Evolutionary conservation across 2,329 filamentous ascomycete genomes (phyloP).

Genomic region (Diaporthe sp.): DNA sequence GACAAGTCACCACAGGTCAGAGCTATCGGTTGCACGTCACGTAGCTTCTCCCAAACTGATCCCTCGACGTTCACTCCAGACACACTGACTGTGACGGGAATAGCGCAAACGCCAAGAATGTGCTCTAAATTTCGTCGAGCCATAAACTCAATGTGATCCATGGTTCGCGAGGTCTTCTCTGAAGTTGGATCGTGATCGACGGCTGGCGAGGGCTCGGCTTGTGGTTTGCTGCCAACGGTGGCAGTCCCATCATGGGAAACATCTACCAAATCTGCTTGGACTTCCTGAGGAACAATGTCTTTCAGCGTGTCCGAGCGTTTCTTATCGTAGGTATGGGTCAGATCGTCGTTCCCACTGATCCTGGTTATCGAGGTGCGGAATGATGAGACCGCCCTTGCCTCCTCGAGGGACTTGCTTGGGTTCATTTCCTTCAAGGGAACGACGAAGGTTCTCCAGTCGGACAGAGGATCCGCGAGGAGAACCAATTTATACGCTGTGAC

Average conservation of each 20-base stretch:
- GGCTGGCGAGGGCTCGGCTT: neutral
- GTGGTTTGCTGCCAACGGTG: neutral
- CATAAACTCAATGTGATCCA: neutral
- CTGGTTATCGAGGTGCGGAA: neutral
- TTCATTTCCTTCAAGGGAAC: neutral
- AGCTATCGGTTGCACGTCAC: neutral
- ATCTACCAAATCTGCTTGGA: neutral
- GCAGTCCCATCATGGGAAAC: neutral
- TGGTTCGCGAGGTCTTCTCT: neutral
- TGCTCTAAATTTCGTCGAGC: slow-evolving; percentile 5
- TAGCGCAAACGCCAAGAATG: slow-evolving; percentile 30
- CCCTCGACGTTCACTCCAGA: too few relatives aligned
- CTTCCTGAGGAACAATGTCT: neutral
- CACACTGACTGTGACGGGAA: neutral
- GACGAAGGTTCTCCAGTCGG: neutral
- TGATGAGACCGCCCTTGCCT: neutral
- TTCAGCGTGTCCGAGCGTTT: neutral
- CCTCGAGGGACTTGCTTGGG: neutral
- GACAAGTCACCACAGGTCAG: slow-evolving; percentile 40
- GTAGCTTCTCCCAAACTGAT: neutral
- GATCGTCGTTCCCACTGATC: neutral
- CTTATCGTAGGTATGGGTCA: too few relatives aligned
- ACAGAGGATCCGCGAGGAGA: neutral
- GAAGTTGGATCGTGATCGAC: neutral
- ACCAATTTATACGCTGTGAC: neutral